phyloP scores from a whole-genome alignment of 768 basidiomycete genomes.

The Mycena vitilis region DNA sequence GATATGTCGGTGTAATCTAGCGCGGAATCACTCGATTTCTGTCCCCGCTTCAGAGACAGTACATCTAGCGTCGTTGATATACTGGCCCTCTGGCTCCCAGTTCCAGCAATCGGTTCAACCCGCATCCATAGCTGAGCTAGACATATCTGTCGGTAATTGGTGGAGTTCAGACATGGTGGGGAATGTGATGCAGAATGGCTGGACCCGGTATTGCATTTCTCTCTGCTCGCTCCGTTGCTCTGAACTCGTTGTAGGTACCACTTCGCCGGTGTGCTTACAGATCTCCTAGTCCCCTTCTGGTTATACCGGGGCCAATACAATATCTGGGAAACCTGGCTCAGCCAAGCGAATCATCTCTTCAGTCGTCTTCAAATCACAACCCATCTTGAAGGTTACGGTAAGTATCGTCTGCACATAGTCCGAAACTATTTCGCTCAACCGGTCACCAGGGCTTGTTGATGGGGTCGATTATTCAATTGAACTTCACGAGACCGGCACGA shows the following conservation, averaged over 20 bases:
- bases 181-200: neutral
- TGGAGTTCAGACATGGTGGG: neutral
- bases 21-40: too few species aligned
- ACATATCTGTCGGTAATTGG: neutral
- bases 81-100: neutral
- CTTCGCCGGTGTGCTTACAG: too few species aligned
- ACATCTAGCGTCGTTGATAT: neutral
- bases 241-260: too few species aligned
- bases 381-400: constrained; percentile 5
- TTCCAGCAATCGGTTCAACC: neutral
- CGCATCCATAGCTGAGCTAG: neutral
- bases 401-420: neutral
- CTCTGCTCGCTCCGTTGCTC: too few species aligned
- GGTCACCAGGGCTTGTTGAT: too few species aligned
- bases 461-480: too few species aligned
- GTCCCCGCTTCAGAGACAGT: neutral
- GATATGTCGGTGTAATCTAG: too few species aligned
- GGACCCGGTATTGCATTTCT: constrained; percentile 18
- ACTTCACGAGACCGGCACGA: too few species aligned
- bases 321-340: neutral
- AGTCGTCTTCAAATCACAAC: neutral
- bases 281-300: too few species aligned
- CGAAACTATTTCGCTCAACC: too few species aligned
- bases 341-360: constrained; percentile 17
- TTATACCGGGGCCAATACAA: too few species aligned